Percentiles rank a stretch among this genome's conserved stretches.
phyloP scores from a whole-genome alignment of 495 filamentous ascomycete species.

The Tuber indicum region DNA sequence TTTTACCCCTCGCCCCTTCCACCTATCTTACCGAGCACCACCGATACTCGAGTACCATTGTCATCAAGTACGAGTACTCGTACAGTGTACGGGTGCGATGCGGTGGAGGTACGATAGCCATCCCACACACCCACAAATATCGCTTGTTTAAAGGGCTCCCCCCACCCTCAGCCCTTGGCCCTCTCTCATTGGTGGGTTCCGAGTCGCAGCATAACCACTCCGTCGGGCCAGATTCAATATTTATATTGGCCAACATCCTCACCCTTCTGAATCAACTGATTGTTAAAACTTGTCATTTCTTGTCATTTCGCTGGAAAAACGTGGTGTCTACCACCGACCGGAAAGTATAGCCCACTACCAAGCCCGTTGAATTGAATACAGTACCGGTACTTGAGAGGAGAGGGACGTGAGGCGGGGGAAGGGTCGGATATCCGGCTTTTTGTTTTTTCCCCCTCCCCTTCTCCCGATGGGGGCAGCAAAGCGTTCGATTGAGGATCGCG shows the following conservation, averaged over 20 bases:
- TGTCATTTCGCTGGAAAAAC: background rate
- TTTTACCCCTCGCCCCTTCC: background rate
- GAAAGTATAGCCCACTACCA: slow-evolving; percentile 2
- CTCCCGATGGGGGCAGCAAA: background rate
- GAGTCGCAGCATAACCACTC: slow-evolving; percentile 12
- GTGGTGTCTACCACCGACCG: slow-evolving; percentile 2
- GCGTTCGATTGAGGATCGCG: background rate
- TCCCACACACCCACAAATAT: background rate
- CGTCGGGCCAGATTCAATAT: slow-evolving; percentile 21
- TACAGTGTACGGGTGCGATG: background rate
- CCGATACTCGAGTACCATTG: background rate
- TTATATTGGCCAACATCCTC: slow-evolving; percentile 19
- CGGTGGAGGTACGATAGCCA: background rate
- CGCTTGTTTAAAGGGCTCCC: background rate
- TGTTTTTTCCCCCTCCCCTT: background rate
- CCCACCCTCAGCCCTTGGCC: no score
- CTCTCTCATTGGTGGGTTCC: slow-evolving; percentile 9
- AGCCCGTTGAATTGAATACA: slow-evolving; percentile 6
- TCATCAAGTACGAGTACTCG: background rate
- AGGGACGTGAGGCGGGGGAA: background rate
- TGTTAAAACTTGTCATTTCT: background rate
- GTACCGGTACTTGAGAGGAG: slow-evolving; percentile 1
- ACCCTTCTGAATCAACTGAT: slow-evolving; percentile 1
- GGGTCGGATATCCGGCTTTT: background rate
- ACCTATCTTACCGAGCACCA: background rate